Evolutionary conservation across 768 basidiomycete species (phyloP).

Genomic region (Zangia roseola): DNA sequence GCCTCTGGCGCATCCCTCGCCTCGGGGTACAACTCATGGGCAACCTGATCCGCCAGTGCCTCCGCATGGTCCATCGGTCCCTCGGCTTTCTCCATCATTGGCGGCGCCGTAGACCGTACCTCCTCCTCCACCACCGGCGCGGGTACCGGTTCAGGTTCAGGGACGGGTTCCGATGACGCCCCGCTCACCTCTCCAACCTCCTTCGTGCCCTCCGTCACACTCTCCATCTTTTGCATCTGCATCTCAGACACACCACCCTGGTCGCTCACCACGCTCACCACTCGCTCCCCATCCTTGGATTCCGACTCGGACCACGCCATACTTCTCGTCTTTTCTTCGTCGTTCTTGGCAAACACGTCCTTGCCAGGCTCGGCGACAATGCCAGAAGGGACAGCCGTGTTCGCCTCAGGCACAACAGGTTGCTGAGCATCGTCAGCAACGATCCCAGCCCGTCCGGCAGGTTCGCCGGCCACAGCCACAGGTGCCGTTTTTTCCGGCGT

Average conservation of each 20-base stretch:
- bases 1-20: slow-evolving; percentile 17
- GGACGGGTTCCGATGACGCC: no score
- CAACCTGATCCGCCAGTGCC: slow-evolving; percentile 50
- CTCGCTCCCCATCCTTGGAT: slow-evolving; percentile 24
- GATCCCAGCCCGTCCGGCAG: slow-evolving; percentile 53
- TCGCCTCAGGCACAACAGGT: slow-evolving; percentile 19
- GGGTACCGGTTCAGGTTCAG: no score
- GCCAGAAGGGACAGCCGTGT: slow-evolving; percentile 43
- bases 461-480: slow-evolving; percentile 50
- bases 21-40: slow-evolving; percentile 52
- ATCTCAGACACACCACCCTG: not conserved
- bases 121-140: not conserved
- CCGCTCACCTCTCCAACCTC: not conserved
- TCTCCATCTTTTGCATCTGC: not conserved
- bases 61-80: slow-evolving; percentile 51
- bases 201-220: no score
- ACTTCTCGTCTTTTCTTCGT: slow-evolving; percentile 53
- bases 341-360: slow-evolving; percentile 64
- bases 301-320: slow-evolving; percentile 11
- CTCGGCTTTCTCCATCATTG: slow-evolving; percentile 24
- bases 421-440: slow-evolving; percentile 45
- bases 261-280: slow-evolving; percentile 34
- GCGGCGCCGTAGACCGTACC: not conserved
- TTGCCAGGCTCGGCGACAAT: slow-evolving; percentile 69
- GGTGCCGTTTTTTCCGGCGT: slow-evolving; percentile 41